phyloP scores from a whole-genome alignment of 108 stramenopile species.

The Stephanodiscus minutulus region DNA sequence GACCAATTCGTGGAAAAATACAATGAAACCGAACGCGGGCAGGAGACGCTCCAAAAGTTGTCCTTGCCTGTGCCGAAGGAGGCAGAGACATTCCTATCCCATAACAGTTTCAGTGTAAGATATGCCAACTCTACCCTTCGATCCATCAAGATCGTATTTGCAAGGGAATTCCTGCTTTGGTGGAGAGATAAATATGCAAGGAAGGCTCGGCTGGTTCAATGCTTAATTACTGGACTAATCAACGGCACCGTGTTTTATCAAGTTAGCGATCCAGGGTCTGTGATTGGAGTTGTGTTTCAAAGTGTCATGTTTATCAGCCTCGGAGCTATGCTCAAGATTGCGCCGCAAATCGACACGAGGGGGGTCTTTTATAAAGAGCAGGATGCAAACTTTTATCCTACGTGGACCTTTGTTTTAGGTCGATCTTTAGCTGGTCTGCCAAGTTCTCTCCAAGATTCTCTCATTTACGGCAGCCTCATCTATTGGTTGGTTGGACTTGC shows the following conservation, averaged over 20 bases:
- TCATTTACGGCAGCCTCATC: slow-evolving; percentile 57
- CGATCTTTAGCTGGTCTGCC: slow-evolving; percentile 56
- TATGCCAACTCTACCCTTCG: slow-evolving; percentile 43
- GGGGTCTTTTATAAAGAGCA: slow-evolving; percentile 87
- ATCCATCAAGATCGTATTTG: slow-evolving; percentile 48
- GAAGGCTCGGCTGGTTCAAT: slow-evolving; percentile 52
- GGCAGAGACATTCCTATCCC: slow-evolving; percentile 1
- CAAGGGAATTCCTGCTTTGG: slow-evolving; percentile 54
- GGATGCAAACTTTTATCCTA: slow-evolving; percentile 84
- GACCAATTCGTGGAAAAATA: slow-evolving; percentile 63
- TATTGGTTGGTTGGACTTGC: slow-evolving; percentile 68
- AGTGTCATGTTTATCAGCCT: slow-evolving; percentile 66
- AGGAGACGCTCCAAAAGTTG: slow-evolving; percentile 42
- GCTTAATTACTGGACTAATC: slow-evolving; percentile 63
- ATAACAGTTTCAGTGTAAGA: slow-evolving; percentile 24
- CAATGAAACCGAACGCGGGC: slow-evolving; percentile 45
- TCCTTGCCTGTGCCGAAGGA: slow-evolving; percentile 22
- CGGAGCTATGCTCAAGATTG: slow-evolving; percentile 71
- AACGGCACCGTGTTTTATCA: slow-evolving; percentile 72
- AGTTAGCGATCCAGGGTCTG: slow-evolving; percentile 39
- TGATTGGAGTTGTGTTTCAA: slow-evolving; percentile 61
- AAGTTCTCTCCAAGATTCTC: slow-evolving; percentile 51
- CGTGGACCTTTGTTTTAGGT: slow-evolving; percentile 62
- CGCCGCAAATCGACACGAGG: slow-evolving; percentile 66
- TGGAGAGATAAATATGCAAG: slow-evolving; percentile 60